Base-by-base conservation (phyloP, 345 rosid genomes). In the Brassica juncea region DNA sequence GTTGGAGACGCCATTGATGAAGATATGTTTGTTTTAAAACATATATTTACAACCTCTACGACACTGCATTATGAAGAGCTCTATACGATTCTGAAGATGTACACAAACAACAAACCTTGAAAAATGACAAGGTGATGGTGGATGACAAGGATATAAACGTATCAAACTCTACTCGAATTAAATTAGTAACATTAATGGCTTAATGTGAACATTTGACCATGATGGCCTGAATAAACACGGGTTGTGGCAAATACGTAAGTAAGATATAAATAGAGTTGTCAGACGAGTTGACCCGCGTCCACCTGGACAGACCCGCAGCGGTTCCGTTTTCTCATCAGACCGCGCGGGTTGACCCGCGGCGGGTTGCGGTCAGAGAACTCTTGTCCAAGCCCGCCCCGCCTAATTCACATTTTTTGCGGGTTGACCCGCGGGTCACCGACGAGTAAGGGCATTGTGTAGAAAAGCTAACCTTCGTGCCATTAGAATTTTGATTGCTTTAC, bases 1-100 rank as follows among this genome's bases (percentile, higher is more conserved):
- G 76, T 23, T 5, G 72, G 55, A 64, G 76, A 71, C 67, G 77
- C 85, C 86, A 82, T 84, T 78, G 72, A 58, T 58, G 16, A 47
- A 47, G 55, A 4, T 14, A 25, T 47, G 16, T 47, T 47, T 47
- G 15, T 47, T 8, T 12, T 44, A 39, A 42, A 42, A 6, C 23
- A 49, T 49, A 12, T 12, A 5, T 60, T 27, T 6, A 12, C 66
- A 14, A 2, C 7, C 19, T 30, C 64, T 60, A 60, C 31, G n/a
- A 11, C 15, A 59, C 64, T 9, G 12, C 42, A 31, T 31, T 14
- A n/a, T 30, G 39, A 63, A 63, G 67, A 2, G 11, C 39, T 63
- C 42, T 63, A 63, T 3, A n/a, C 39, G n/a, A 62, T 62, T 8
- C 23, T 31, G 11, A 63, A 63, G 32, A 7, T n/a, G 42, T 63